phyloP scores from a whole-genome alignment of 805 yeast species.

The Cyberlindnera nakhonratchasimensis region DNA sequence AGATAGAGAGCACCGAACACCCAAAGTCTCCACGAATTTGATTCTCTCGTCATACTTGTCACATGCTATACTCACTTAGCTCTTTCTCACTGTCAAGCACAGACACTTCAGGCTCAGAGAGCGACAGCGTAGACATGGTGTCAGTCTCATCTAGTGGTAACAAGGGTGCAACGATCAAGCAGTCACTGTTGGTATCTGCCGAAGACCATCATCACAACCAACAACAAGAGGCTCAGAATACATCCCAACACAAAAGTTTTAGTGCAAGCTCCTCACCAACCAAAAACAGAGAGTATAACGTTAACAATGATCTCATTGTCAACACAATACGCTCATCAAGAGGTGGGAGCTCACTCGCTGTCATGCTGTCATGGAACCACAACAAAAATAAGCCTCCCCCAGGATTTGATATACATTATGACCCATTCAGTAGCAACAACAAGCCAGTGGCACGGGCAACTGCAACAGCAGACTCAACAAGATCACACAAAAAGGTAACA shows the following conservation, averaged over 20 bases:
- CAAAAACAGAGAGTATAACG: conserved; percentile 3
- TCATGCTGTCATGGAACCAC: too few relatives aligned
- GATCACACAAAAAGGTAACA: conserved; percentile 5
- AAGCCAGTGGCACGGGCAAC: neutral
- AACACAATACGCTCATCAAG: conserved; percentile 7
- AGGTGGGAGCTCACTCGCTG: too few relatives aligned
- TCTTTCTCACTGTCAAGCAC: conserved; percentile 7
- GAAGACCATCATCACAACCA: too few relatives aligned
- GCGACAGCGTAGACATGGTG: conserved; percentile 8
- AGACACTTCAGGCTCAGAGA: neutral
- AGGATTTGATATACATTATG: conserved; percentile 4
- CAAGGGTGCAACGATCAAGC: too few relatives aligned
- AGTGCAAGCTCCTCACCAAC: conserved; percentile 2
- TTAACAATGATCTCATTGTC: conserved; percentile 8
- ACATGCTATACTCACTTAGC: conserved; percentile 9
- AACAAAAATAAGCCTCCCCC: neutral
- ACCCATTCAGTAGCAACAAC: conserved; percentile 4
- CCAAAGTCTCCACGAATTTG: too few relatives aligned
- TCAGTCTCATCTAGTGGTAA: too few relatives aligned
- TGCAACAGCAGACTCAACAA: conserved; percentile 8
- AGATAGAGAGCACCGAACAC: neutral
- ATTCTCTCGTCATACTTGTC: neutral
- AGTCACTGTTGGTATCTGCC: too few relatives aligned
- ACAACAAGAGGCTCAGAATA: too few relatives aligned
- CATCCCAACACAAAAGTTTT: neutral